Conservation (phyloP, 495 filamentous ascomycete genomes). For the Lepidopterella palustris region DNA sequence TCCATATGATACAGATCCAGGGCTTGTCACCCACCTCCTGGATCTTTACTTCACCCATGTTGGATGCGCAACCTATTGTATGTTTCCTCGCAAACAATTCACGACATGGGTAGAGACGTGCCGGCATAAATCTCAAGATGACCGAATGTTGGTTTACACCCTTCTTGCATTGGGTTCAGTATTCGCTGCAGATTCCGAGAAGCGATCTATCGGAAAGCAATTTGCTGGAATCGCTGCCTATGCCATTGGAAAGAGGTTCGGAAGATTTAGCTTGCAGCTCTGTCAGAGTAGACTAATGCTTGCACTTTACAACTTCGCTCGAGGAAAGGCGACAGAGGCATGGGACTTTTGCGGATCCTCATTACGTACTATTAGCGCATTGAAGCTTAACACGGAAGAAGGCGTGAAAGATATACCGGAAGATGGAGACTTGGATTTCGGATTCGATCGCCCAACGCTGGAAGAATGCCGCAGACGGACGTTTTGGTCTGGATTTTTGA, state of each 20-base stretch:
- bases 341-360: conserved; percentile 57
- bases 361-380: conserved; percentile 48
- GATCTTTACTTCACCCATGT: conserved; percentile 50
- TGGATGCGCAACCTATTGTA: conserved; percentile 48
- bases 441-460: conserved; percentile 49
- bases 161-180: conserved; percentile 54
- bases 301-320: conserved; percentile 56
- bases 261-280: conserved; percentile 51
- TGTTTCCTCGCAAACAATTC: conserved; percentile 51
- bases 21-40: conserved; percentile 45
- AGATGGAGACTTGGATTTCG: conserved; percentile 47
- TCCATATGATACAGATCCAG: conserved; percentile 46
- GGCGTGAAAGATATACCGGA: conserved; percentile 43
- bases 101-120: conserved; percentile 48
- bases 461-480: conserved; percentile 60
- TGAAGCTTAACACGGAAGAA: conserved; percentile 57
- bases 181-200: conserved; percentile 51
- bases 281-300: conserved; percentile 59
- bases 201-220: conserved; percentile 41
- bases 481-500: conserved; percentile 59
- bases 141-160: conserved; percentile 64
- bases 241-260: conserved; percentile 47
- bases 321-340: conserved; percentile 46
- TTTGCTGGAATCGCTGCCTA: conserved; percentile 55
- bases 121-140: conserved; percentile 52